Evolutionary conservation across 306 rosid species (phyloP).

Genomic region (Fragaria nilgerrensis): DNA sequence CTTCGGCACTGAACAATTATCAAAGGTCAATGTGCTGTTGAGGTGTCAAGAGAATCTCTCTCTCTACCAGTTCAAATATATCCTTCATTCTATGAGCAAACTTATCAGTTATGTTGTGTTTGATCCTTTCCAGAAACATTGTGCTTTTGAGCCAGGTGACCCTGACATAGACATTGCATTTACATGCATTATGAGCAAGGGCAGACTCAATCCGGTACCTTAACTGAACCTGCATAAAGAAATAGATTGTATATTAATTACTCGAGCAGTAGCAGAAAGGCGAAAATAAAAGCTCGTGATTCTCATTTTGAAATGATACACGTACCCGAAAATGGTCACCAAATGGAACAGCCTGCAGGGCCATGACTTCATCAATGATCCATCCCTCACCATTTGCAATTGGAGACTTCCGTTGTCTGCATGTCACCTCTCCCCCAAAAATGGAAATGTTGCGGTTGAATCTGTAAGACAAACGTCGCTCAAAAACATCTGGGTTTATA

Average conservation of each 20-base stretch:
- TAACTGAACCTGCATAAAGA: conserved; percentile 54
- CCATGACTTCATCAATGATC: conserved; percentile 68
- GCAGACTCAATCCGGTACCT: conserved; percentile 58
- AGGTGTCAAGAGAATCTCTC: conserved; percentile 49
- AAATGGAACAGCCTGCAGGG: conserved; percentile 65
- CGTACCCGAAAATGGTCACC: conserved; percentile 62
- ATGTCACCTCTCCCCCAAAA: conserved; percentile 63
- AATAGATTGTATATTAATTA: background rate
- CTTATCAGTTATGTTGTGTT: conserved; percentile 50
- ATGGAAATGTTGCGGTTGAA: conserved; percentile 48
- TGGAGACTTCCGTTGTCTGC: conserved; percentile 57
- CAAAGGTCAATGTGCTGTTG: conserved; percentile 12
- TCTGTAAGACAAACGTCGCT: conserved; percentile 58
- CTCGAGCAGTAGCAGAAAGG: background rate
- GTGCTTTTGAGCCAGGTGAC: conserved; percentile 67
- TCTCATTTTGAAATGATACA: background rate
- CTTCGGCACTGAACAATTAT: background rate
- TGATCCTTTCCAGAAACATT: conserved; percentile 58
- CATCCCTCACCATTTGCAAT: conserved; percentile 45
- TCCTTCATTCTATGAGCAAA: conserved; percentile 44
- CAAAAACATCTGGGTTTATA: conserved; percentile 36
- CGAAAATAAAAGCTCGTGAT: background rate
- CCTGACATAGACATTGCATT: conserved; percentile 51
- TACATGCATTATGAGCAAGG: conserved; percentile 49
- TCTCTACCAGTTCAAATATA: conserved; percentile 51